Conservation (phyloP, 2,329 filamentous ascomycete genomes). For the Davidsoniella australis region DNA sequence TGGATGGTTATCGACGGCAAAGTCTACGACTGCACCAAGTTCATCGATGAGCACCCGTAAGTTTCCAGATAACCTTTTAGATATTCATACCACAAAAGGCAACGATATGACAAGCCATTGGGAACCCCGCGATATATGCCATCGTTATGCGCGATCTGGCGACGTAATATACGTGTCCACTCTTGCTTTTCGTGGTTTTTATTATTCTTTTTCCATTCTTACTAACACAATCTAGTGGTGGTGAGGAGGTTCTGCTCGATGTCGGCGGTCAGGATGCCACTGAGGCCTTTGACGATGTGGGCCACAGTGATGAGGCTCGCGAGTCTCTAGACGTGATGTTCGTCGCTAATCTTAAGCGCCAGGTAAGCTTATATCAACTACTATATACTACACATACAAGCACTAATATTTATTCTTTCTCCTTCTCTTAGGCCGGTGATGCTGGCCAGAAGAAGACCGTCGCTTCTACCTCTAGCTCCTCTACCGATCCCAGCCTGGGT, state of each 20-base stretch:
- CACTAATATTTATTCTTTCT: too few species aligned
- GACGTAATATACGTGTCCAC: too few species aligned
- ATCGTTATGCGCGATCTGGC: background rate
- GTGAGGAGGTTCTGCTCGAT: slow-evolving; percentile 94
- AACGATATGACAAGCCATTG: too few species aligned
- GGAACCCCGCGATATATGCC: too few species aligned
- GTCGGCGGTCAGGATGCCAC: slow-evolving; percentile 91
- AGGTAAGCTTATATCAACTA: slow-evolving; percentile 35
- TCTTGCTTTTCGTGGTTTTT: too few species aligned
- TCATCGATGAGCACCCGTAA: slow-evolving; percentile 92
- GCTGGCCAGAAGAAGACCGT: slow-evolving; percentile 48
- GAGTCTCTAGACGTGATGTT: slow-evolving; percentile 71
- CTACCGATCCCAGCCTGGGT: slow-evolving; percentile 42
- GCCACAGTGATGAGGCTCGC: slow-evolving; percentile 94
- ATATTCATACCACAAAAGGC: slow-evolving; percentile 33
- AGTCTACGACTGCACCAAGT: slow-evolving; percentile 78
- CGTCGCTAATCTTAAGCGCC: slow-evolving; percentile 63
- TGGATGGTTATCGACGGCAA: slow-evolving; percentile 90
- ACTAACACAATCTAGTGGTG: slow-evolving; percentile 45
- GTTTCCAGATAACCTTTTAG: slow-evolving; percentile 19
- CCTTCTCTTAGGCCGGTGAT: slow-evolving; percentile 49
- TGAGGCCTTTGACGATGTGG: slow-evolving; percentile 97
- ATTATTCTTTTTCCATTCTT: background rate
- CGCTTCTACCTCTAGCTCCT: slow-evolving; percentile 30
- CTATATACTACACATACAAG: background rate